Percentiles rank a stretch among this genome's conserved stretches.
Conservation (phyloP, 2,329 filamentous ascomycete genomes). For the Trichothecium roseum region DNA sequence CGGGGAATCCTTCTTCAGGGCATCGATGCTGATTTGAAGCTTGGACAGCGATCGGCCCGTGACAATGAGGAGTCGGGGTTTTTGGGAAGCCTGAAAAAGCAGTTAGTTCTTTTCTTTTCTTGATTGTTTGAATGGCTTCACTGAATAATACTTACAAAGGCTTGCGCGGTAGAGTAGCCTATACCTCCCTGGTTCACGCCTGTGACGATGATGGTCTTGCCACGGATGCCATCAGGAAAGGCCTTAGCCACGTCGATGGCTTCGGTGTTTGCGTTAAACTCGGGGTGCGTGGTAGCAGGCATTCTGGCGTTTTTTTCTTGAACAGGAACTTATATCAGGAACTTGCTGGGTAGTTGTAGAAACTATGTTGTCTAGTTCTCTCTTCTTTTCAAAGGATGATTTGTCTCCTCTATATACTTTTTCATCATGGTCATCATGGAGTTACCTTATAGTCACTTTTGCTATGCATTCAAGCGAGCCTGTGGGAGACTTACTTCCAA, state of each 20-base stretch:
- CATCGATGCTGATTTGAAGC: slow-evolving; percentile 22
- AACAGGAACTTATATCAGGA: background rate
- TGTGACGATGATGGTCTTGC: slow-evolving; percentile 25
- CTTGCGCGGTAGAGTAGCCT: slow-evolving; percentile 23
- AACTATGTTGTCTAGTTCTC: background rate
- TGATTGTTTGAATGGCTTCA: no score
- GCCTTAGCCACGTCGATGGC: slow-evolving; percentile 9
- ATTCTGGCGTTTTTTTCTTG: slow-evolving; percentile 4
- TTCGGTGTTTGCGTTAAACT: slow-evolving; percentile 11
- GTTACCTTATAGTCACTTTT: no score
- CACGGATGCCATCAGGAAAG: slow-evolving; percentile 13
- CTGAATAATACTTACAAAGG: slow-evolving; percentile 7
- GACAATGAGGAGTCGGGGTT: slow-evolving; percentile 26
- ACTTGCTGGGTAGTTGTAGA: background rate
- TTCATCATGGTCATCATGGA: background rate
- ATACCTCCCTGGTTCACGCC: slow-evolving; percentile 23
- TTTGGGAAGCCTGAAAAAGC: slow-evolving; percentile 9
- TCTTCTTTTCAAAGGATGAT: slow-evolving; percentile 2
- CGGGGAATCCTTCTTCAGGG: slow-evolving; percentile 19
- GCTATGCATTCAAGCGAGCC: no score
- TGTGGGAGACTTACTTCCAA: no score
- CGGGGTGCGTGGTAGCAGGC: slow-evolving; percentile 10
- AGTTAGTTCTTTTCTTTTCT: background rate
- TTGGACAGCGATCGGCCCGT: slow-evolving; percentile 27
- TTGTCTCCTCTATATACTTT: background rate